Conservation (phyloP, 2,329 filamentous ascomycete species). For the Botrytis pseudocinerea region DNA sequence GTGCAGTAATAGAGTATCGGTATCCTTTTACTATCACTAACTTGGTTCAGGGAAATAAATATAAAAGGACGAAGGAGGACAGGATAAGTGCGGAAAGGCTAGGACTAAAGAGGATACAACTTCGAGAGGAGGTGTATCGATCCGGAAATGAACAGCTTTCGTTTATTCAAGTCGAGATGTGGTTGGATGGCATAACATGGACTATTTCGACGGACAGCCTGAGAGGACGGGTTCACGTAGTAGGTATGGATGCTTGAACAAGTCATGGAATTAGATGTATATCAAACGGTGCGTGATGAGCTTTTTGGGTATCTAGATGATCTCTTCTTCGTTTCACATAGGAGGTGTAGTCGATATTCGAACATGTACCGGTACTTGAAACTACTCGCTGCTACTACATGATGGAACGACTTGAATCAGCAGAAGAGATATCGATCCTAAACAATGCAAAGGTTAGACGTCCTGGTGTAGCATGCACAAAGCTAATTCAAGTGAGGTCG, state of each 20-base stretch:
- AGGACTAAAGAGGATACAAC: neutral
- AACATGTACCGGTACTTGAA: neutral
- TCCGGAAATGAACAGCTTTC: slow-evolving; percentile 9
- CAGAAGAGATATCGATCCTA: neutral
- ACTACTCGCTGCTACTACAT: neutral
- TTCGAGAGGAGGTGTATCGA: slow-evolving; percentile 6
- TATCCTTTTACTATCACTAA: slow-evolving; percentile 2
- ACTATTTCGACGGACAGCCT: neutral
- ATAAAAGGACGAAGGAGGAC: neutral
- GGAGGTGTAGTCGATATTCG: neutral
- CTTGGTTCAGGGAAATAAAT: slow-evolving; percentile 15
- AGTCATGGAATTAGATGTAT: neutral
- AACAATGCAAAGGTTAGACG: neutral
- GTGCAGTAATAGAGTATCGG: slow-evolving; percentile 1
- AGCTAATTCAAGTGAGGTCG: neutral
- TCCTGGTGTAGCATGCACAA: neutral
- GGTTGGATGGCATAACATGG: slow-evolving; percentile 9
- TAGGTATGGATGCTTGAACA: neutral
- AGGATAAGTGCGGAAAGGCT: neutral
- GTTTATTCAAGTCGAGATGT: neutral
- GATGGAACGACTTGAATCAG: neutral
- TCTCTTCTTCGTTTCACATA: neutral
- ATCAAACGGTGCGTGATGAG: neutral
- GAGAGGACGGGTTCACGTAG: neutral
- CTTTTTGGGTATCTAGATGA: neutral